A percentile compares a stretch with the other conserved stretches of the same genome.
Conservation (phyloP, 441 rosid genomes). For the Caryocar brasiliense region DNA sequence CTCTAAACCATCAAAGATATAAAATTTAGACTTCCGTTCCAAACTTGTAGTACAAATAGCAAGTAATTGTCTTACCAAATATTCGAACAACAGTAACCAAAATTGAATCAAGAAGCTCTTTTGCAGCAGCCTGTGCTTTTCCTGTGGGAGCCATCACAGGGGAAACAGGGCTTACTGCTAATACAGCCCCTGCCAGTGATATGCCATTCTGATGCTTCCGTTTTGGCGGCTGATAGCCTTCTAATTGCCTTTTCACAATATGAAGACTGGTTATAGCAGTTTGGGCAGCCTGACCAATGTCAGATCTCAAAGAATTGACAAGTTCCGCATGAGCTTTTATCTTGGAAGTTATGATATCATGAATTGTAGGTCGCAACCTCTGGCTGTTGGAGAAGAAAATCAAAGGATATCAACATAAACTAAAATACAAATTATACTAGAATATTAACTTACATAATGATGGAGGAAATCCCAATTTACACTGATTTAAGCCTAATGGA, state of each 20-base stretch:
- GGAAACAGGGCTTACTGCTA: constrained; percentile 95
- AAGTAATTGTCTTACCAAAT: constrained; percentile 55
- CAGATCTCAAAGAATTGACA: constrained; percentile 56
- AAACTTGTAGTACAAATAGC: background rate
- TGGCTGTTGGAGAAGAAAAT: constrained; percentile 54
- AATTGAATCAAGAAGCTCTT: constrained; percentile 87
- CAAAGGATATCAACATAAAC: constrained; percentile 5
- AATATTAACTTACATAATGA: constrained; percentile 1
- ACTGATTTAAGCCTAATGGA: no score
- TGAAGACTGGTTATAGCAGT: constrained; percentile 36
- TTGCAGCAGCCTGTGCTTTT: constrained; percentile 83
- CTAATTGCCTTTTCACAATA: constrained; percentile 57
- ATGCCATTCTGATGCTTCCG: constrained; percentile 80
- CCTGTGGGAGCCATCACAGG: constrained; percentile 94
- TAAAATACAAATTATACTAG: constrained; percentile 6
- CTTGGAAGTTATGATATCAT: constrained; percentile 84
- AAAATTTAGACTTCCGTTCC: constrained; percentile 19
- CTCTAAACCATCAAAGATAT: constrained; percentile 36
- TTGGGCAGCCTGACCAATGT: constrained; percentile 40
- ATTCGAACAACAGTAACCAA: constrained; percentile 70
- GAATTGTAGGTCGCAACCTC: constrained; percentile 86
- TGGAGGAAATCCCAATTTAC: no score
- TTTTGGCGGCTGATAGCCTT: constrained; percentile 55
- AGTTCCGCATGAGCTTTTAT: constrained; percentile 65
- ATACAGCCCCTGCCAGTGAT: constrained; percentile 48